A percentile compares a stretch with the other conserved stretches of the same genome.
Evolutionary conservation across 176 grass and related monocot genomes (phyloP).

Genomic region (Paspalum vaginatum): DNA sequence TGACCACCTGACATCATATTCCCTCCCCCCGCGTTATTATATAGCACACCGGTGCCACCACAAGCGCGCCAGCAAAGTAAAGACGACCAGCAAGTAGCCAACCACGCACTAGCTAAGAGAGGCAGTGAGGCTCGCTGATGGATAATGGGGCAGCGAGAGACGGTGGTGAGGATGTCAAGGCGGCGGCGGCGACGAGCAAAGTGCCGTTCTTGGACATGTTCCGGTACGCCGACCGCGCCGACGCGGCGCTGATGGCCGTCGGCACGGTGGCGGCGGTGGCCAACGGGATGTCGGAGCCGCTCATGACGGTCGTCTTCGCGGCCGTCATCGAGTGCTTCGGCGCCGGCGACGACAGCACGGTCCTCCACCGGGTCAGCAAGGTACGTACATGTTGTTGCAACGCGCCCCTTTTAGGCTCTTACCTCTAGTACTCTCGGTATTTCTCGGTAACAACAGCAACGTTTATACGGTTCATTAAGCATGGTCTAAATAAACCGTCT

Average conservation of each 20-base stretch:
- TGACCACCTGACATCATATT: too few relatives aligned
- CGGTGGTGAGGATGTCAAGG: not conserved
- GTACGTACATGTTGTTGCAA: not conserved
- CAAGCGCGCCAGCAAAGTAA: too few relatives aligned
- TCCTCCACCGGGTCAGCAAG: conserved; percentile 63
- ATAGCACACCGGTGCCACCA: too few relatives aligned
- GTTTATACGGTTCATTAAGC: too few relatives aligned
- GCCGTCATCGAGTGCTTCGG: conserved; percentile 58
- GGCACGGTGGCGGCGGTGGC: conserved; percentile 56
- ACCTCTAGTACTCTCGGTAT: too few relatives aligned
- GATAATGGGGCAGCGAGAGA: not conserved
- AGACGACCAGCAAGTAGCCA: too few relatives aligned
- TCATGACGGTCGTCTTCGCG: conserved; percentile 63
- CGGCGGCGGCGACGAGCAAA: not conserved
- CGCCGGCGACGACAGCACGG: conserved; percentile 7
- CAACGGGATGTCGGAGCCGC: conserved; percentile 58
- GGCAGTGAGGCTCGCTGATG: not conserved
- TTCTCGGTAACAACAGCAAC: too few relatives aligned
- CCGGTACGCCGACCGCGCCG: conserved; percentile 46
- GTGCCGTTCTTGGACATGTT: conserved; percentile 50
- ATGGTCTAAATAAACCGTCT: too few relatives aligned
- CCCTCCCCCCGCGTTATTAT: too few relatives aligned
- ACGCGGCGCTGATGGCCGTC: conserved; percentile 48
- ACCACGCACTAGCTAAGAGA: too few relatives aligned
- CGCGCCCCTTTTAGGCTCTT: too few relatives aligned